phyloP scores from a whole-genome alignment of 1,139 yeast species.

The Candida sp. region DNA sequence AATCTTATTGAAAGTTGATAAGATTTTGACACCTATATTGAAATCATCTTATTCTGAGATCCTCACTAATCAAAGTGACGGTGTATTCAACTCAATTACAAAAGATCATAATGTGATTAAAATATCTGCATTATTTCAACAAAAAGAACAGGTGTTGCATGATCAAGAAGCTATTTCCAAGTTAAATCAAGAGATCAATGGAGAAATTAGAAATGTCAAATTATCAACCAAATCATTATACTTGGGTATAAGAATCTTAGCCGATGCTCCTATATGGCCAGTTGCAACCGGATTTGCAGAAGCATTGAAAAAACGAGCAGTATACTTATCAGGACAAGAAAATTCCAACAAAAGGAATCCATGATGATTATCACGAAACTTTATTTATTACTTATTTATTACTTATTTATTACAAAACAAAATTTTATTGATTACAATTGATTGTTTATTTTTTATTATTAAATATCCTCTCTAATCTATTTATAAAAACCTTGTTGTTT shows the following conservation, averaged over 20 bases:
- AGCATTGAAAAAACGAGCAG: constrained; percentile 67
- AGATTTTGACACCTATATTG: constrained; percentile 27
- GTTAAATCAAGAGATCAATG: constrained; percentile 27
- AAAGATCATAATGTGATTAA: constrained; percentile 4
- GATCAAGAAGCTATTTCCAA: constrained; percentile 4
- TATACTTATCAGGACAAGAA: constrained; percentile 16
- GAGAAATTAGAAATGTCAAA: constrained; percentile 33
- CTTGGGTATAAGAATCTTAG: constrained; percentile 67
- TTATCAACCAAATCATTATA: constrained; percentile 57
- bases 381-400: constrained; percentile 1
- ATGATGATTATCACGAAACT: neutral
- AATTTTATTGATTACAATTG: neutral
- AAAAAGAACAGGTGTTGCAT: constrained; percentile 7
- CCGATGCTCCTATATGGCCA: constrained; percentile 86
- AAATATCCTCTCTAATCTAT: constrained; percentile 1
- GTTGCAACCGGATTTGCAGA: constrained; percentile 73
- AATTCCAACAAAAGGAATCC: neutral
- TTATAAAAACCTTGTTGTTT: constrained; percentile 74
- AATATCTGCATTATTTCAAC: constrained; percentile 6
- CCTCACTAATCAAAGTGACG: constrained; percentile 51
- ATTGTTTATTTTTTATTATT: neutral
- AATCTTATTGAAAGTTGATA: constrained; percentile 54
- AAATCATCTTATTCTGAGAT: constrained; percentile 49
- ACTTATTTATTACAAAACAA: neutral
- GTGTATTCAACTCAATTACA: constrained; percentile 38